Percentiles rank a stretch among this genome's conserved stretches.
Conservation (phyloP, 805 yeast species). For the Lipomyces starkeyi region DNA sequence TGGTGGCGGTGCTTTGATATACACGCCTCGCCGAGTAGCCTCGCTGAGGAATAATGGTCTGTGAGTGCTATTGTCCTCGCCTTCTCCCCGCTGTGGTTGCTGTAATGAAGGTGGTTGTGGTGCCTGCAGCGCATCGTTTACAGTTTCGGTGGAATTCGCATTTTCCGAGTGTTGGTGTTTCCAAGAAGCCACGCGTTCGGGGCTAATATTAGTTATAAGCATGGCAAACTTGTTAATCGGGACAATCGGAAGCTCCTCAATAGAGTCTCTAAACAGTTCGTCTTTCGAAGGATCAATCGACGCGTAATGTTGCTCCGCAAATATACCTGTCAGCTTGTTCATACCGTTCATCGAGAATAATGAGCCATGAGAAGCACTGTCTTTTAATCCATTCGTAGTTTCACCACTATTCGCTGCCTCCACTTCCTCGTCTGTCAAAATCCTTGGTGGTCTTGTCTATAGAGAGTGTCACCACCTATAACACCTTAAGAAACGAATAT, state of each 20-base stretch:
- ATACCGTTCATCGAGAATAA: background rate
- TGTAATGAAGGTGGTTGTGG: background rate
- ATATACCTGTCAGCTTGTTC: constrained; percentile 9
- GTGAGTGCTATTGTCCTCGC: constrained; percentile 1
- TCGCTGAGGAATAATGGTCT: constrained; percentile 32
- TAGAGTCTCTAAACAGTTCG: constrained; percentile 40
- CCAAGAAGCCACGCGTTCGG: constrained; percentile 17
- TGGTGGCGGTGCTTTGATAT: constrained; percentile 85
- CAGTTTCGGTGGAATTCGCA: background rate
- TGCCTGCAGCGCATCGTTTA: background rate
- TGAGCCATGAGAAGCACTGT: background rate
- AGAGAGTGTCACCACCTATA: background rate
- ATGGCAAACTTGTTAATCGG: constrained; percentile 36
- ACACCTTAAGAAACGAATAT: background rate
- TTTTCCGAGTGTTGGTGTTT: constrained; percentile 4
- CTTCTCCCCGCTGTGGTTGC: background rate
- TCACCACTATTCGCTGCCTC: constrained; percentile 21
- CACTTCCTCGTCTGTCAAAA: constrained; percentile 39
- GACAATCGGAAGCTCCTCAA: constrained; percentile 48
- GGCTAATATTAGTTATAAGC: constrained; percentile 15
- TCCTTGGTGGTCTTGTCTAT: constrained; percentile 51
- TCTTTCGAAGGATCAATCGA: constrained; percentile 21
- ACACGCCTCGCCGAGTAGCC: constrained; percentile 29
- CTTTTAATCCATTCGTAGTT: background rate
- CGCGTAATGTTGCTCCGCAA: constrained; percentile 23